These are phyloP conservation scores for Ciborinia camelliae DNA, from an alignment of 2,329 filamentous ascomycete species.

Conservation along the genomic window DNA sequence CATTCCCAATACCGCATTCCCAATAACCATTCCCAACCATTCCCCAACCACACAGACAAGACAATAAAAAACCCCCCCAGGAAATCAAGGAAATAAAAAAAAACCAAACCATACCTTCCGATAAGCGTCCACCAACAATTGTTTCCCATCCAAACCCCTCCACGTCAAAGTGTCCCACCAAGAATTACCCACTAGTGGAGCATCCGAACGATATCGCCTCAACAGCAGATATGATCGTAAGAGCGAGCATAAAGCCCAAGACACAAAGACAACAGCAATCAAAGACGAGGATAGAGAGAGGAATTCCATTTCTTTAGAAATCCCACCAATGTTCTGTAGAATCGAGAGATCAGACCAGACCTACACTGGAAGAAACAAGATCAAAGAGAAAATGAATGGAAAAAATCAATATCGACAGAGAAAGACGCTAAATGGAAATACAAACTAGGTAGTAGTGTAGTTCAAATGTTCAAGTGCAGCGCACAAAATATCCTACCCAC, in stretches of 20 bases:
- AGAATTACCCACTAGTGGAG: not conserved
- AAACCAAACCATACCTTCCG: not conserved
- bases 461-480: not conserved
- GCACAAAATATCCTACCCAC: not conserved
- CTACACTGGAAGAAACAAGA: not conserved
- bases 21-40: not conserved
- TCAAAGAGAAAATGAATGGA: not conserved
- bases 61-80: not conserved
- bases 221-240: not conserved
- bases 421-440: not conserved
- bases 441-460: not conserved
- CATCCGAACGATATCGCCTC: not conserved
- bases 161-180: not conserved
- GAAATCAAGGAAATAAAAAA: not conserved
- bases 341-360: not conserved
- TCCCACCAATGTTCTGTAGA: not conserved
- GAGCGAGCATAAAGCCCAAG: not conserved
- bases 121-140: slow-evolving; percentile 11
- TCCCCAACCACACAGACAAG: not conserved
- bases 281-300: slow-evolving; percentile 2
- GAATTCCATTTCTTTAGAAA: not conserved
- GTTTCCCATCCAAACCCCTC: not conserved
- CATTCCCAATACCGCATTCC: not conserved
- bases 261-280: not conserved
- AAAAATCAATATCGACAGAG: not conserved